These are phyloP conservation scores for Cardiosporidium cionae DNA, from an alignment of 169 alveolate species.

Conservation along the genomic window DNA sequence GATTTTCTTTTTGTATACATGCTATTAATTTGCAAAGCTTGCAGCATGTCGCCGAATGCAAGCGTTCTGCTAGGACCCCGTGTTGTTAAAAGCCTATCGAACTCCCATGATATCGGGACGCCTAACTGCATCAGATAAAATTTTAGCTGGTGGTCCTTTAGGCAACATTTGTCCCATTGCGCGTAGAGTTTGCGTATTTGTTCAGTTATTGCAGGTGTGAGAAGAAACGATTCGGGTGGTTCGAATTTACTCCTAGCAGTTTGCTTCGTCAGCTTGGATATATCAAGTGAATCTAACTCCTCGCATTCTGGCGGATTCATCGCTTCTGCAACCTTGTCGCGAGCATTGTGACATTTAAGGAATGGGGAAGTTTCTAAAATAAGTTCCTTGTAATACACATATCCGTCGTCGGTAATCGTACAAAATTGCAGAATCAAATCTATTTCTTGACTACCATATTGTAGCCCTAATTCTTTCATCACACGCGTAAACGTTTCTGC, in stretches of 20 bases:
- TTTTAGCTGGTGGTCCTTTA: constrained; percentile 16
- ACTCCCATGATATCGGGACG: not conserved
- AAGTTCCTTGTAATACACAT: constrained; percentile 5
- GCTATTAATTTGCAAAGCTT: constrained; percentile 6
- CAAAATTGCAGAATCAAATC: constrained; percentile 22
- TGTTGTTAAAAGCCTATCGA: constrained; percentile 5
- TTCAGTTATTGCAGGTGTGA: constrained; percentile 11
- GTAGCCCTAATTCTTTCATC: constrained; percentile 3
- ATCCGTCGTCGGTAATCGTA: constrained; percentile 15
- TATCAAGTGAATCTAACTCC: not conserved
- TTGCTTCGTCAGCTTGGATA: not conserved
- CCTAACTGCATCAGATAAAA: not conserved
- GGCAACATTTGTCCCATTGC: constrained; percentile 17
- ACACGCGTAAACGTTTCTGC: not conserved
- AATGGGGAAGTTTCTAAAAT: not conserved
- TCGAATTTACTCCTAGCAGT: not conserved
- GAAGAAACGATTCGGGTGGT: not conserved
- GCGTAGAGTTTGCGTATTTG: constrained; percentile 8
- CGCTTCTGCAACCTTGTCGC: constrained; percentile 9
- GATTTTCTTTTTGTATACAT: not conserved
- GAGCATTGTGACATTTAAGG: not conserved
- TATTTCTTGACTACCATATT: constrained; percentile 9
- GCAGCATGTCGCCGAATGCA: constrained; percentile 27
- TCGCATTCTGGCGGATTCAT: not conserved
- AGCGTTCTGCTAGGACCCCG: constrained; percentile 19